Percentiles rank a stretch among this genome's conserved stretches.
Conservation (phyloP, 2,329 filamentous ascomycete genomes). For the Sporothrix pallida region DNA sequence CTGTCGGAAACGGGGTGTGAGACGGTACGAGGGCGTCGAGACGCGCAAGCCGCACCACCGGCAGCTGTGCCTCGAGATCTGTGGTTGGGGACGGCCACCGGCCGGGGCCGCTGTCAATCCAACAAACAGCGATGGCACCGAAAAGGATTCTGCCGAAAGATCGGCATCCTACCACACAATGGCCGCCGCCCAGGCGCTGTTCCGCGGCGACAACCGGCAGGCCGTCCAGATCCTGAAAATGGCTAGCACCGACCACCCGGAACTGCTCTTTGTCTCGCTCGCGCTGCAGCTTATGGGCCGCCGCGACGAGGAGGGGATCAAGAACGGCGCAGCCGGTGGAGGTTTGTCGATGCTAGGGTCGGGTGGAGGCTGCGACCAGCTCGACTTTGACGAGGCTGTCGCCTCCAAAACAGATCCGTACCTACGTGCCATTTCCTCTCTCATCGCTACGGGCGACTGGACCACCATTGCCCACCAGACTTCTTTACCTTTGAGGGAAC, state of each 20-base stretch:
- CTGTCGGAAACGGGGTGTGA: constrained; percentile 66
- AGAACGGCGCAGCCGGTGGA: constrained; percentile 37
- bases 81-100: constrained; percentile 68
- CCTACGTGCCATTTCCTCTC: constrained; percentile 77
- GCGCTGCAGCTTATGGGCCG: constrained; percentile 68
- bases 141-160: constrained; percentile 37
- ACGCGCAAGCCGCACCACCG: constrained; percentile 70
- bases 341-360: background rate
- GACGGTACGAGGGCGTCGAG: constrained; percentile 43
- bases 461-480: constrained; percentile 72
- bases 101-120: background rate
- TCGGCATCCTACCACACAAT: constrained; percentile 67
- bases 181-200: constrained; percentile 76
- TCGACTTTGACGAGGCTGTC: constrained; percentile 64
- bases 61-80: constrained; percentile 76
- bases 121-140: background rate
- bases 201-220: constrained; percentile 70
- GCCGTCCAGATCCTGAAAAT: constrained; percentile 73
- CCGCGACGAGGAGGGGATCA: constrained; percentile 52
- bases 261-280: constrained; percentile 71
- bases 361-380: constrained; percentile 42
- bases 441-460: constrained; percentile 80
- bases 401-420: constrained; percentile 76
- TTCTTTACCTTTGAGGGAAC: constrained; percentile 75
- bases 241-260: constrained; percentile 66